These are phyloP conservation scores for Macaranga tanarius DNA, from an alignment of 441 rosid species.

Conservation along the genomic window DNA sequence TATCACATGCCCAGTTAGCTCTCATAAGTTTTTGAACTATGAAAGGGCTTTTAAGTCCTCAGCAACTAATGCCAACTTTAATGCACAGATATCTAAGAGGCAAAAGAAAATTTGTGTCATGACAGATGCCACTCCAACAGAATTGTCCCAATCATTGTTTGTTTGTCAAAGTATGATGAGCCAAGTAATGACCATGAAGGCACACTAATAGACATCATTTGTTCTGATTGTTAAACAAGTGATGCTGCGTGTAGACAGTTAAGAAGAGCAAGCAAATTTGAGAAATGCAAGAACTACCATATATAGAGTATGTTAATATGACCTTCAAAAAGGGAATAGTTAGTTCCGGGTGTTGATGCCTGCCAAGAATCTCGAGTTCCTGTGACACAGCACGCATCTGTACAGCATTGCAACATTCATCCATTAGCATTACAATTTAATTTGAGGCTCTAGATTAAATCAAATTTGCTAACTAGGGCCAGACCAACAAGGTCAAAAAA, in stretches of 20 bases:
- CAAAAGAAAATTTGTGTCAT: neutral
- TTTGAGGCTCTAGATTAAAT: neutral
- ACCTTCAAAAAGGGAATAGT: conserved; percentile 92
- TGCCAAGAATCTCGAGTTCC: conserved; percentile 90
- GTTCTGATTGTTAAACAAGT: neutral
- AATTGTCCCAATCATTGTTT: neutral
- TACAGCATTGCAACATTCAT: conserved; percentile 23
- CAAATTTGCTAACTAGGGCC: neutral
- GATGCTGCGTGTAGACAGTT: neutral
- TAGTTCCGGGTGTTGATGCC: conserved; percentile 90
- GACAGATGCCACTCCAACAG: neutral
- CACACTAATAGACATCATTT: too few relatives aligned
- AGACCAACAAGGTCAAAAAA: neutral
- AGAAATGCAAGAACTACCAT: neutral
- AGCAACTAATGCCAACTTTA: neutral
- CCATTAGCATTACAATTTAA: conserved; percentile 16
- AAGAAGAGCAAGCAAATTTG: neutral
- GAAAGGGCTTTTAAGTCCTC: neutral
- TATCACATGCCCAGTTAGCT: neutral
- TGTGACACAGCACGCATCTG: conserved; percentile 84
- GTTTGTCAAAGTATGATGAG: neutral
- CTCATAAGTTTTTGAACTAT: neutral
- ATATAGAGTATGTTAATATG: conserved; percentile 1
- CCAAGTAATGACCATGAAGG: neutral
- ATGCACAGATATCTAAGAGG: neutral